These are phyloP conservation scores for Amorphotheca resinae DNA, from an alignment of 495 filamentous ascomycete genomes.

Conservation along the genomic window DNA sequence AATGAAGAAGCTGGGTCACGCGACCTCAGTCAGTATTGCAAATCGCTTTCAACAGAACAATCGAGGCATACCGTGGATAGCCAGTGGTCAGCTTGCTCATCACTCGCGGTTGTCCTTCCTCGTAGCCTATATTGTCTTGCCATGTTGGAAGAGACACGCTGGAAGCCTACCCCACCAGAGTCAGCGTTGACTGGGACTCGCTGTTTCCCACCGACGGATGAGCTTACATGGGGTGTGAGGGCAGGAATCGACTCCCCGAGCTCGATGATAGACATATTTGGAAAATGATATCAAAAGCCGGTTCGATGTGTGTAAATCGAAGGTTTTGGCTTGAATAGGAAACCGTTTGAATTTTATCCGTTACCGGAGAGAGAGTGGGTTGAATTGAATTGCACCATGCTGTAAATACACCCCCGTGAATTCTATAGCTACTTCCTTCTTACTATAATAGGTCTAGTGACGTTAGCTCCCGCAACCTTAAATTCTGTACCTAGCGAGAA, in stretches of 20 bases:
- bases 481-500: not conserved
- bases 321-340: too few species aligned
- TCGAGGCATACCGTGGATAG: slow-evolving; percentile 60
- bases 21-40: slow-evolving; percentile 6
- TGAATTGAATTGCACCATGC: not conserved
- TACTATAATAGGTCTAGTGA: too few species aligned
- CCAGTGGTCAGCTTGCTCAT: slow-evolving; percentile 74
- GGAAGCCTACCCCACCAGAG: slow-evolving; percentile 52
- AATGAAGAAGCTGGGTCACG: slow-evolving; percentile 64
- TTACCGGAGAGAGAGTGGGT: not conserved
- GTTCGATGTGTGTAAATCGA: not conserved
- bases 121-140: slow-evolving; percentile 80
- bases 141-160: slow-evolving; percentile 95
- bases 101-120: slow-evolving; percentile 84
- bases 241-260: slow-evolving; percentile 48
- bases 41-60: not conserved
- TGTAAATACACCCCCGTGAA: too few species aligned
- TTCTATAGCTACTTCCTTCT: too few species aligned
- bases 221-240: slow-evolving; percentile 47
- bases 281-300: not conserved
- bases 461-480: not conserved
- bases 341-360: not conserved
- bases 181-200: slow-evolving; percentile 12
- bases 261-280: slow-evolving; percentile 18
- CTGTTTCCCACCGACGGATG: not conserved